phyloP scores from a whole-genome alignment of 192 early-diverging fungal genomes.

The Umbelopsis isabellina region DNA sequence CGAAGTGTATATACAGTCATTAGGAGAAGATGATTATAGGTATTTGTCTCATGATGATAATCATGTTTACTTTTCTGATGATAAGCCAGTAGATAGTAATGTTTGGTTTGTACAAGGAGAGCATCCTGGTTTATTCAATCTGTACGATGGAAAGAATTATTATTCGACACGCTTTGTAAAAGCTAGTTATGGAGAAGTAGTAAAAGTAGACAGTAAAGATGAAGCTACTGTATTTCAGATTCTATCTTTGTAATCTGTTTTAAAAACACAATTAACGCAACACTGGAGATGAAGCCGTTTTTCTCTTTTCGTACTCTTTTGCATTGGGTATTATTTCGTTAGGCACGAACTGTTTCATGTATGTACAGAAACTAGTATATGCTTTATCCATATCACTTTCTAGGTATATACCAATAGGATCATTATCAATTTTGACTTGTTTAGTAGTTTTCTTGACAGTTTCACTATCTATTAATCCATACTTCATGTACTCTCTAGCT shows the following conservation, averaged over 20 bases:
- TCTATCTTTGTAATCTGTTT: not conserved
- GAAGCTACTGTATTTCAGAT: not conserved
- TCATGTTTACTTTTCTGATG: not conserved
- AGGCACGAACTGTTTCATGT: not conserved
- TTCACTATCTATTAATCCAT: not conserved
- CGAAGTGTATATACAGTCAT: not conserved
- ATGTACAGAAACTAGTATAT: not conserved
- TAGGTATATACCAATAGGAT: not conserved
- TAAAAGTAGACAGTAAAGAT: not conserved
- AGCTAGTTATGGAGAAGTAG: not conserved
- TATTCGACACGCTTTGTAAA: not conserved
- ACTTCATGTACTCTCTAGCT: not conserved
- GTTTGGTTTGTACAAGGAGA: not conserved
- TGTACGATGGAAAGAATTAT: not conserved
- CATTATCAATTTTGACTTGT: not conserved
- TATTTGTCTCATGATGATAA: not conserved
- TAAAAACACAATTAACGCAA: not conserved
- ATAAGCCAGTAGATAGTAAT: not conserved
- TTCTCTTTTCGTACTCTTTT: not conserved
- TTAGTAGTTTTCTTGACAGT: not conserved
- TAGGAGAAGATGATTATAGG: not conserved
- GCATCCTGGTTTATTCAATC: not conserved
- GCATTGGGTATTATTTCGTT: not conserved
- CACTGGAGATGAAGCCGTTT: not conserved
- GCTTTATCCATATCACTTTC: not conserved